Base-by-base conservation (phyloP, 257 asterid species). In the Nicotiana knightiana region DNA sequence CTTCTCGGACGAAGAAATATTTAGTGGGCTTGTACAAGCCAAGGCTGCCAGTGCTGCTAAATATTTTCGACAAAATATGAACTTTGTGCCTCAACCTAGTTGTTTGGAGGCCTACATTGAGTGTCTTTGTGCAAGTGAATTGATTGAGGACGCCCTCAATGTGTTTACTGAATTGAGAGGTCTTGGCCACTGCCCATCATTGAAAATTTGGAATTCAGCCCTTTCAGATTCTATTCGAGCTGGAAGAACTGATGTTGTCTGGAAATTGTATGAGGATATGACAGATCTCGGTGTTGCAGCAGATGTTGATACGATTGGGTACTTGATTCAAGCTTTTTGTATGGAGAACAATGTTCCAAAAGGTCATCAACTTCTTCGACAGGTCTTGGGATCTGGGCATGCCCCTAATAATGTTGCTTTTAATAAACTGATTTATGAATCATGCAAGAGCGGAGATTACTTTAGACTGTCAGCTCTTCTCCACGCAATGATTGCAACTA, bases 321-420 rank as follows among this genome's bases (percentile, higher is more conserved):
- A 83, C 79, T 84, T 91, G 88, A 92, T 92, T 85, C 86, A 79
- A 73, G 93, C 98, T 54, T 88, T 89, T 86, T 91, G 96, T 82
- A 32, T 92, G 86, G 90, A 90, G 66, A 84, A 87, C 43, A 82
- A 88, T 83, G 73, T 43, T 32, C 81, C 64, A 26, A 86, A 86
- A 81, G 98, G 93, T 15, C 89, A 89, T 81, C 88, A 87, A 73
- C 92, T 93, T 79, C 89, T 92, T 81, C 89, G 87, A 63, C 93
- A 85, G 85, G 89, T 86, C 82, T 66, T 90, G 91, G 88, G 80
- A 76, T 87, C 85, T 39, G 97, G 95, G 30, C 88, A 86, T 82
- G 85, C 84, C 70, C 95, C 92, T 17, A 83, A 85, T 37, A 81
- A 81, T 30, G 33, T 68, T 59, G 86, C 85, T 83, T 89, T 92